Evolutionary conservation across 73 alveolate genomes (phyloP).

Genomic region (Paraurostyla sp.): DNA sequence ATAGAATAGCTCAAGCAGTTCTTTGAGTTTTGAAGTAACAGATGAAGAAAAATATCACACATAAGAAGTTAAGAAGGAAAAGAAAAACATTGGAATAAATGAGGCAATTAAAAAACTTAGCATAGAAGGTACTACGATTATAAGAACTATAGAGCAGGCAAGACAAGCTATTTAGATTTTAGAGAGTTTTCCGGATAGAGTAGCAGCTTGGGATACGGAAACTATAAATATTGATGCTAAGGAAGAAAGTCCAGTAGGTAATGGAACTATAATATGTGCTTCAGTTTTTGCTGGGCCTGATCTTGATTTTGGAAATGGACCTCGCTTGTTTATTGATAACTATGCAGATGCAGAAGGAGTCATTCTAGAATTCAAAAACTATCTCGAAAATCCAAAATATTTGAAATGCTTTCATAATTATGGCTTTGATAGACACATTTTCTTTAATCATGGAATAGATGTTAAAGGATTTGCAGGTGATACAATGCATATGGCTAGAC

Average conservation of each 20-base stretch:
- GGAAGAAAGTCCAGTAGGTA: conserved; percentile 86
- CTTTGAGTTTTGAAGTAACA: neutral
- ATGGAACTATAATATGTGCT: conserved; percentile 90
- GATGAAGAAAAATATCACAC: neutral
- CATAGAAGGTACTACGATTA: conserved; percentile 81
- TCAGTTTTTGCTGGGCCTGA: conserved; percentile 94
- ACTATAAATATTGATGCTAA: conserved; percentile 86
- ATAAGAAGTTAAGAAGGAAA: neutral
- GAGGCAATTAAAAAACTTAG: conserved; percentile 23
- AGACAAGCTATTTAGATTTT: conserved; percentile 75
- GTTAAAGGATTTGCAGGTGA: conserved; percentile 93
- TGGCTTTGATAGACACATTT: conserved; percentile 92
- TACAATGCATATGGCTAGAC: conserved; percentile 96
- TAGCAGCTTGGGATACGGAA: conserved; percentile 97
- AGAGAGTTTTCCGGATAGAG: conserved; percentile 60
- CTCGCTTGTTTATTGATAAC: conserved; percentile 91
- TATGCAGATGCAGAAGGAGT: conserved; percentile 85
- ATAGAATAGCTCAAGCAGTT: neutral
- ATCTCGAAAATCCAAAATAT: conserved; percentile 81
- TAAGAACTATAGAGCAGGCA: conserved; percentile 82
- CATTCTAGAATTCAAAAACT: conserved; percentile 83
- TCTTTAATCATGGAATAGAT: conserved; percentile 86
- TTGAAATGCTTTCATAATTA: conserved; percentile 92
- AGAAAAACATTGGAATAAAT: conserved; percentile 40
- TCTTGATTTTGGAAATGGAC: conserved; percentile 95